A percentile compares a stretch with the other conserved stretches of the same genome.
These are phyloP conservation scores for Globisporangium radiosum DNA, from an alignment of 352 stramenopile species.

Conservation along the genomic window DNA sequence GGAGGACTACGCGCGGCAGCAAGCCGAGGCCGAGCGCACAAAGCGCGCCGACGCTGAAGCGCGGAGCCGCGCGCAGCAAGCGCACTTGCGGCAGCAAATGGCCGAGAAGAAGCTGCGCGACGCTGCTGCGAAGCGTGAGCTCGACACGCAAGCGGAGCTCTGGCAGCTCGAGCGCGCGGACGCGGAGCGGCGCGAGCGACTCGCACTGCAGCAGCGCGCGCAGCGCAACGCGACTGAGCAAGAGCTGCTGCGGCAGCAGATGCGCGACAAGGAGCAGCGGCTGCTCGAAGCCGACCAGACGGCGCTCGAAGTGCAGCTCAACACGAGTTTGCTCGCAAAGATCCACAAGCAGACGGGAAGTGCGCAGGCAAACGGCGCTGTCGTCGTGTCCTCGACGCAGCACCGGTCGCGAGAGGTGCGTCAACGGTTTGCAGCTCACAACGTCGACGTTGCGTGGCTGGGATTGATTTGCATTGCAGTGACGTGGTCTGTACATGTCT, in stretches of 20 bases:
- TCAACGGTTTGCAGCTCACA: neutral
- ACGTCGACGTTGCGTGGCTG: no score
- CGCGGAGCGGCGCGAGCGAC: constrained; percentile 43
- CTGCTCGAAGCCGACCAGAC: constrained; percentile 65
- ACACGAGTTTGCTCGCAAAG: constrained; percentile 59
- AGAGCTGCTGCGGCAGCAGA: constrained; percentile 60
- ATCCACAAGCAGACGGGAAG: constrained; percentile 47
- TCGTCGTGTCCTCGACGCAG: constrained; percentile 64
- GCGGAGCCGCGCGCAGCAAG: constrained; percentile 40
- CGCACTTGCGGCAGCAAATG: constrained; percentile 55
- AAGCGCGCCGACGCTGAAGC: constrained; percentile 47
- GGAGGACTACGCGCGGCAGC: constrained; percentile 51
- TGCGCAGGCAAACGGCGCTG: constrained; percentile 32
- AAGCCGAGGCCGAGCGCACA: constrained; percentile 44
- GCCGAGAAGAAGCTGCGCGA: constrained; percentile 66
- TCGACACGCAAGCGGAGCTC: constrained; percentile 78
- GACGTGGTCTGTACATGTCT: no score
- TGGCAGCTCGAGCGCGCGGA: constrained; percentile 63
- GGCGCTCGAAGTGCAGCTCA: constrained; percentile 65
- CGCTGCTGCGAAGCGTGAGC: constrained; percentile 36
- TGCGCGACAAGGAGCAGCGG: constrained; percentile 54
- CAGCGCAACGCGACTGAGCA: constrained; percentile 54
- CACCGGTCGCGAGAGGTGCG: constrained; percentile 63
- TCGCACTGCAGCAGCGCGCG: constrained; percentile 42
- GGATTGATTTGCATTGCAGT: no score